Percentiles rank a stretch among this genome's conserved stretches.
phyloP scores from a whole-genome alignment of 305 asterid species.

The Fraxinus floribunda region DNA sequence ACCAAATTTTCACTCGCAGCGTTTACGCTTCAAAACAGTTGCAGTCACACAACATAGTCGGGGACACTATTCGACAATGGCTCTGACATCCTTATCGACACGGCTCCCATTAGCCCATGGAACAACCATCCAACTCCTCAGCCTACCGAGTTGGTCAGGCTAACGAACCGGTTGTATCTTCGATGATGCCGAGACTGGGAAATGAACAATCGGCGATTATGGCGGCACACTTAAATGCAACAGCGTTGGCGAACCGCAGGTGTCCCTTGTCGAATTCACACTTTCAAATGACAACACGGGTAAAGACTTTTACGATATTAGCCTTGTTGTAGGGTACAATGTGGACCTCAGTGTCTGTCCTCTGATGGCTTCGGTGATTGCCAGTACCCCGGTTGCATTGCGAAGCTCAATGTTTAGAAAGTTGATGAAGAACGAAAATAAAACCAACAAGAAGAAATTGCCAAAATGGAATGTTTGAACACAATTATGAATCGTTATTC shows the following conservation, averaged over 20 bases:
- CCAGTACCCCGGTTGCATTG: slow-evolving; percentile 42
- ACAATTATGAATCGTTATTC: no score
- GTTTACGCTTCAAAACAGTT: slow-evolving; percentile 38
- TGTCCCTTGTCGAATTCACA: slow-evolving; percentile 49
- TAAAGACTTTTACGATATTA: slow-evolving; percentile 52
- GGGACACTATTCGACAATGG: slow-evolving; percentile 46
- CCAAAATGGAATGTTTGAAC: no score
- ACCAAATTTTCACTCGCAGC: slow-evolving; percentile 6
- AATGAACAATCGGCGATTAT: slow-evolving; percentile 46
- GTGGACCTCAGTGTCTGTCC: slow-evolving; percentile 34
- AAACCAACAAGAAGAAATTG: no score
- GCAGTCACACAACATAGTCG: slow-evolving; percentile 38
- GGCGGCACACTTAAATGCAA: slow-evolving; percentile 41
- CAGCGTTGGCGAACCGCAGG: slow-evolving; percentile 50
- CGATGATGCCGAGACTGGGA: slow-evolving; percentile 36
- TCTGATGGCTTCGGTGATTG: slow-evolving; percentile 52
- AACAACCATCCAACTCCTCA: slow-evolving; percentile 27
- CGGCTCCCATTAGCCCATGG: slow-evolving; percentile 35
- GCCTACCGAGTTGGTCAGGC: no score
- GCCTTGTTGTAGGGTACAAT: slow-evolving; percentile 65
- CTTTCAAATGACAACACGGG: slow-evolving; percentile 16
- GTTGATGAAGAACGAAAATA: no score
- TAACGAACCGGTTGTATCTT: slow-evolving; percentile 45
- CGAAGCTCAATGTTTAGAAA: no score
- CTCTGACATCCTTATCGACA: slow-evolving; percentile 23